Evolutionary conservation across 495 filamentous ascomycete species (phyloP).

Genomic region (Penicillium daleae): DNA sequence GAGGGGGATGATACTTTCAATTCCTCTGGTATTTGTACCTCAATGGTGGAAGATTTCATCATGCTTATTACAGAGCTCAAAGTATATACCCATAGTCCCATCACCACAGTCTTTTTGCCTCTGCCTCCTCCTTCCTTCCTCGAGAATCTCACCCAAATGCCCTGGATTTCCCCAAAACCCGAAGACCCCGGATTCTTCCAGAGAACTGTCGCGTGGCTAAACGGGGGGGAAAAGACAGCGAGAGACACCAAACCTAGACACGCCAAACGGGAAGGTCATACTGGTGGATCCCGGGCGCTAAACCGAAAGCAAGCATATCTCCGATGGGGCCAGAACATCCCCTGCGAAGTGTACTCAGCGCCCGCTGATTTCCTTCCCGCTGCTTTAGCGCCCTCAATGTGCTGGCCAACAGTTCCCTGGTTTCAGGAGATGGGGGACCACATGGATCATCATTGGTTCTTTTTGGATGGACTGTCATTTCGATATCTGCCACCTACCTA

Average conservation of each 20-base stretch:
- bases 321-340: constrained; percentile 21
- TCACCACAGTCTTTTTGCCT: background rate
- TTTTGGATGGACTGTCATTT: background rate
- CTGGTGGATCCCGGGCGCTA: constrained; percentile 15
- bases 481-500: background rate
- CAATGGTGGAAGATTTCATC: background rate
- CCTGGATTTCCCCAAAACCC: background rate
- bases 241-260: background rate
- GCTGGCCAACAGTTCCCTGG: constrained; percentile 9
- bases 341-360: background rate
- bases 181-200: constrained; percentile 10
- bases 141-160: background rate
- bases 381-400: constrained; percentile 10
- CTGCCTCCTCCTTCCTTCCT: background rate
- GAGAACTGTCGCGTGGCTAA: constrained; percentile 13
- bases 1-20: background rate
- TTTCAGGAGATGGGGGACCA: background rate
- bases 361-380: background rate
- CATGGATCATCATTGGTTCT: background rate
- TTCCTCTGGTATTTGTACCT: no score
- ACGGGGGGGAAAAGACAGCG: background rate
- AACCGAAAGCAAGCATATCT: constrained; percentile 16
- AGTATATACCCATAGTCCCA: background rate
- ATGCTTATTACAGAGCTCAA: background rate
- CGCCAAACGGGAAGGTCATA: constrained; percentile 30